Evolutionary conservation across 495 filamentous ascomycete genomes (phyloP), one percentile per base, ranked within the genome.

Genomic region (Bathelium albidoporum): DNA sequence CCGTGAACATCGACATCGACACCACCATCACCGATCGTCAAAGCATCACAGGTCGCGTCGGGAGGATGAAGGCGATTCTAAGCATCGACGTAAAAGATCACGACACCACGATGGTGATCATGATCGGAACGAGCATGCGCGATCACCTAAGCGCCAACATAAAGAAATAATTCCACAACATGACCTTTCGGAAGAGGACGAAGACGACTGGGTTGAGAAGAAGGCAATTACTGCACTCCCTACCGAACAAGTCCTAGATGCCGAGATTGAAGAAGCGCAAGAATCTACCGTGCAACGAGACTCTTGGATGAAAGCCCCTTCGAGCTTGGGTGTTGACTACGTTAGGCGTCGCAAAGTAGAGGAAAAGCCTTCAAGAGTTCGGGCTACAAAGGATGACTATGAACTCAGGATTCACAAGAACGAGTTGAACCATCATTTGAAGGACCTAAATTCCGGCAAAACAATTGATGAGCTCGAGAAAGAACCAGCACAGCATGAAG

Each of bases 291-390:
- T 83, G 24, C 79, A 84, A 67, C 81, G 94, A 62, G 95, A 97
- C 75, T 83, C 88, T 3, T 98, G 94, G 94, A 98, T 98, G 95
- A 83, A 92, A 66, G 86, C 85, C 1, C 92, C 94, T 0, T 88
- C 87, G 5, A 84, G 84, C 0, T 72, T 91, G 20, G 90, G 92
- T 59, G 79, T 97, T 61, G 91, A 96, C 66, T 96, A 94, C 71
- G 86, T 89, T 34, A 88, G 93, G 55, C 83, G 85, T 63, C 73
- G 75, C 1, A 82, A 82, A 62, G 81, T 83, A 64, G 67, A 79
- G 5, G 66, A 71, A 9, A 79, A 83, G 64, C 72, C 73, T 14
- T 76, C 74, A 2, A 74, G 75, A 20, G 69, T 71, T 18, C 49
- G 59, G 3, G 66, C 70, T 12, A 78, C 85, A 10, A 80, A 82